Percentiles rank a stretch among this genome's conserved stretches.
These are phyloP conservation scores for Venturia carpophila DNA, from an alignment of 2,329 filamentous ascomycete genomes.

Conservation along the genomic window DNA sequence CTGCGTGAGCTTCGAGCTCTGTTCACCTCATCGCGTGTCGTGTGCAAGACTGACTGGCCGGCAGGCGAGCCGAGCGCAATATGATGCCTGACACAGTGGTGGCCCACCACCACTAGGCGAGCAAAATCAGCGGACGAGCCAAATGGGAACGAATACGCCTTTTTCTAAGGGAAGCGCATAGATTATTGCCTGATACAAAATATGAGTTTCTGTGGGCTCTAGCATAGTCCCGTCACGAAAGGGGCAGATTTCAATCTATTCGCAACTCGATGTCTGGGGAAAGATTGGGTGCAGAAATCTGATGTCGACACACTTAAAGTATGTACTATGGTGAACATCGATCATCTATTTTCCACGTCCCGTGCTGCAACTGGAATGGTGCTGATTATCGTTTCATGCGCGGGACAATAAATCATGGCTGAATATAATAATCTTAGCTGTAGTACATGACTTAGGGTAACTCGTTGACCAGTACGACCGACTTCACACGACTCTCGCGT, in stretches of 20 bases:
- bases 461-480: neutral
- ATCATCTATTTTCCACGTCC: neutral
- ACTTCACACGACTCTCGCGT: neutral
- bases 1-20: neutral
- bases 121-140: neutral
- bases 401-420: neutral
- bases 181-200: neutral
- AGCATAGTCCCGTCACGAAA: neutral
- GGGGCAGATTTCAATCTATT: neutral
- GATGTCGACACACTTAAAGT: neutral
- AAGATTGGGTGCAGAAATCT: neutral
- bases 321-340: no score
- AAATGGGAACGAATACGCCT: neutral
- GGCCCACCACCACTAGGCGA: neutral
- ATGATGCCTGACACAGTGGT: neutral
- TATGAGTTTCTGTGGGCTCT: neutral
- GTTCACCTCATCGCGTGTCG: neutral
- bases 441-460: no score
- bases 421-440: neutral
- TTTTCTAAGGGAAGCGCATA: neutral
- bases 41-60: neutral
- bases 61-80: neutral
- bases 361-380: neutral
- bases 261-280: neutral
- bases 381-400: neutral